Base-by-base conservation (phyloP, 176 grass and related monocot species). In the Musa itinerans region DNA sequence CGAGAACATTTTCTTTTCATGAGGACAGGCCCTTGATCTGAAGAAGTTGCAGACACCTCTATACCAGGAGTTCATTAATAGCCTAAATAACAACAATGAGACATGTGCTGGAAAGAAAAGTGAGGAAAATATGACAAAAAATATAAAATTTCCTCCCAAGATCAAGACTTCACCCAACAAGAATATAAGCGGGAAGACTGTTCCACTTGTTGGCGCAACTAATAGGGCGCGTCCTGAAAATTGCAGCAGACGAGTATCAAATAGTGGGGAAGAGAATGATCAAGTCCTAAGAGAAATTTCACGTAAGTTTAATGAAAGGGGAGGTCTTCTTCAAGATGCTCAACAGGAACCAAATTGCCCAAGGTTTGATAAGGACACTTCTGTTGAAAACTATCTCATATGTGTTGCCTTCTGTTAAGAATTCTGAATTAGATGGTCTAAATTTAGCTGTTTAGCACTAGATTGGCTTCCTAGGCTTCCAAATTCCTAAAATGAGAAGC, bases 1-100 rank as follows among this genome's bases (percentile, higher is more conserved):
- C 2, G 50, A 19, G 6, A 27, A 10, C 12, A 6, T 8, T 34
- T 6, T 50, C 12, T 49, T 69, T 61, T 74, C 27, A 76, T 34
- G 1, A 43, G 34, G 34, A 13, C 78, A 99, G 96, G 96, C 96
- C 74, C 81, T 99, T 87, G 96, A 95, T 81, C 84, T 99, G 80
- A 94, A 99, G 83, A 99, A 99, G 76, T 77, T 99, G 77, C 96
- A 92, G 72, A 89, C 91, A 74, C 90, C 96, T 80, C 83, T 99
- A 70, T 99, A 92, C 24, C 88, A 97, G 86, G 93, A 99, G 74
- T 94, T 99, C 81, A 92, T 92, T 81, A 99, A 95, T 80, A 89
- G 84, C 52, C 78, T 81, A 62, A 91, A 94, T 71, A 75, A 83
- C 63, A 84, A 79, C 50, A 89, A 53, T 85, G 83, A 68, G 75